Evolutionary conservation across 2,329 filamentous ascomycete genomes (phyloP), one percentile per base, ranked within the genome.

Genomic region (Colletotrichum echinochloae): DNA sequence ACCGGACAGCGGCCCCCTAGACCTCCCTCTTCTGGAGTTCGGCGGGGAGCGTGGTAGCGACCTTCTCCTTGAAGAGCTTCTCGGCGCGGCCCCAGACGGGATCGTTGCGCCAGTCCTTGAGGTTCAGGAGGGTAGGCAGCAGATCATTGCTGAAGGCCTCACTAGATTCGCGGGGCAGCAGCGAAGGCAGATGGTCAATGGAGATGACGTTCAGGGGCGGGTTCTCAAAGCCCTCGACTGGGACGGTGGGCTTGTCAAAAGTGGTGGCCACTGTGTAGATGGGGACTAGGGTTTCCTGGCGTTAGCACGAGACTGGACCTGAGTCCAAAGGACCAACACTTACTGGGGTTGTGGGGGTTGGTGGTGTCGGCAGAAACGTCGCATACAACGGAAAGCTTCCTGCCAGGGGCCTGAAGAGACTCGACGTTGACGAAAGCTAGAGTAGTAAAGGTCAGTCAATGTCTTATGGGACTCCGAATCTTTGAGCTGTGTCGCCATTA

Each of bases 51-150:
- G 57, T 62, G 16, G 88, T 90, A 49, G 87, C 86, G 56, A 95
- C 92, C 88, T 96, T 96, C 74, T 95, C 89, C 72, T 92, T 83
- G 84, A 95, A 97, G 65, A 97, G 84, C 83, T 93, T 91, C 84
- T 97, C 90, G 0, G 95, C 95, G 70, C 93, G 89, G 64, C 88
- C 86, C 95, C 95, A 98, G n/a, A 97, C 95, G 16, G 88, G 86
- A 33, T 90, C 86, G 26, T 87, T 91, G 70, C 87, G 83, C 79
- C 93, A 89, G 78, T 96, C 89, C 80, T 96, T 94, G 72, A 98
- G 86, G 71, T 90, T 87, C 71, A 96, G 81, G 74, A 98, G 83
- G 77, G 90, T 92, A 26, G 94, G 94, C 77, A 97, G 84, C 74
- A 98, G 84, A 57, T 92, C 92, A 61, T 88, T 84, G 79, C 91